Conservation (phyloP, 2,329 filamentous ascomycete genomes). For the Fusarium phyllophilum region DNA sequence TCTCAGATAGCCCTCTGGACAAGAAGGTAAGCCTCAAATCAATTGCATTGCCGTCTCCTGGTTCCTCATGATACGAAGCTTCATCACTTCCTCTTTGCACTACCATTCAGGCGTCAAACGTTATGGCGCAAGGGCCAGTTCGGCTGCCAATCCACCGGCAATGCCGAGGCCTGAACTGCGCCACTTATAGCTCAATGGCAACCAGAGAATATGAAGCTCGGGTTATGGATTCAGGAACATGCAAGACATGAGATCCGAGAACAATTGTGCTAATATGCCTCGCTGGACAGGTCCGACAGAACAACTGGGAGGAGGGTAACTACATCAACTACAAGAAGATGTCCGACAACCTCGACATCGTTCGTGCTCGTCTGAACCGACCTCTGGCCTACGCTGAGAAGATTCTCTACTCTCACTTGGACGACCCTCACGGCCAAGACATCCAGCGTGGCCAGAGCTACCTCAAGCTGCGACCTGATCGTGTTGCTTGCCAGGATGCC, state of each 20-base stretch:
- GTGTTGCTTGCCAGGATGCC: constrained; percentile 99
- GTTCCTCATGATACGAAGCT: not conserved
- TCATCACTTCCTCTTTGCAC: not conserved
- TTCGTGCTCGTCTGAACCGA: constrained; percentile 88
- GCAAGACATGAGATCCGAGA: not conserved
- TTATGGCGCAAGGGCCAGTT: constrained; percentile 25
- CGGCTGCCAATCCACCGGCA: constrained; percentile 14
- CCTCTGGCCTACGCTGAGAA: constrained; percentile 97
- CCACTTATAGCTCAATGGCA: not conserved
- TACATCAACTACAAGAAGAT: constrained; percentile 99
- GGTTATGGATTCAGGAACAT: not conserved
- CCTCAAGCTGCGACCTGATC: constrained; percentile 94
- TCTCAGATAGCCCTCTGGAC: constrained; percentile 85
- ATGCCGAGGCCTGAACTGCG: not conserved
- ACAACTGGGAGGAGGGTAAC: constrained; percentile 94
- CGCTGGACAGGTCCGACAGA: constrained; percentile 78
- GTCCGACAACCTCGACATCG: constrained; percentile 94
- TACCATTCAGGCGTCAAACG: constrained; percentile 8
- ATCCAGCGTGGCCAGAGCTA: constrained; percentile 96
- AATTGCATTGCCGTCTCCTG: not conserved
- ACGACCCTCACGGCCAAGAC: constrained; percentile 95
- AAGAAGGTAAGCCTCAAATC: constrained; percentile 73
- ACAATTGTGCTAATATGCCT: constrained; percentile 30
- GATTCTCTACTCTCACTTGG: constrained; percentile 98
- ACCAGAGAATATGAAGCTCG: not conserved